phyloP scores from a whole-genome alignment of 805 yeast genomes.

The Candida quercuum region DNA sequence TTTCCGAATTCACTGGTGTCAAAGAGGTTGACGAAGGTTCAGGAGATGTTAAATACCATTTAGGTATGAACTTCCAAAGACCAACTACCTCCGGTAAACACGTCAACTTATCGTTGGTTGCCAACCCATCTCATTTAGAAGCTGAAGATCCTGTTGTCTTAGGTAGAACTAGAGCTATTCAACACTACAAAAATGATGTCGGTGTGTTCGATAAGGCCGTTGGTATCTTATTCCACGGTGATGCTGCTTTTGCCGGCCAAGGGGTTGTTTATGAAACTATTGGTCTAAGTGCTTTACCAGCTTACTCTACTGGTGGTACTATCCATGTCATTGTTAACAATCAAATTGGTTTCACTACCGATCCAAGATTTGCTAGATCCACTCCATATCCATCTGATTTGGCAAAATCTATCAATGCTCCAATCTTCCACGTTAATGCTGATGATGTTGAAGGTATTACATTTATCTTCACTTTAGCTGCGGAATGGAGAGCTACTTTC shows the following conservation, averaged over 20 bases:
- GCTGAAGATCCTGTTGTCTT: constrained; percentile 98
- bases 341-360: constrained; percentile 99
- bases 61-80: constrained; percentile 98
- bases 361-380: constrained; percentile 95
- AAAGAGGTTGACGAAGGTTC: constrained; percentile 91
- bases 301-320: constrained; percentile 98
- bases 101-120: constrained; percentile 92
- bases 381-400: constrained; percentile 97
- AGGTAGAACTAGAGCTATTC: constrained; percentile 96
- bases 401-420: constrained; percentile 95
- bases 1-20: constrained; percentile 92
- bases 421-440: constrained; percentile 98
- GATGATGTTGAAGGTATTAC: constrained; percentile 94
- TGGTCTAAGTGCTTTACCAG: constrained; percentile 91
- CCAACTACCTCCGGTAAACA: constrained; percentile 98
- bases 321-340: constrained; percentile 93
- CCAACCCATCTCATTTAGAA: constrained; percentile 98
- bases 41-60: constrained; percentile 98
- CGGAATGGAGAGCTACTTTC: constrained; percentile 97
- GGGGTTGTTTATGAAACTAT: constrained; percentile 99
- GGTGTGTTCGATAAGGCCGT: constrained; percentile 82
- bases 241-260: constrained; percentile 97
- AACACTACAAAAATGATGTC: constrained; percentile 84
- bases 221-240: constrained; percentile 95
- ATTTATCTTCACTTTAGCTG: constrained; percentile 91